Conservation (phyloP, 129 eudicot genomes). For the Flaveria ramosissima region DNA sequence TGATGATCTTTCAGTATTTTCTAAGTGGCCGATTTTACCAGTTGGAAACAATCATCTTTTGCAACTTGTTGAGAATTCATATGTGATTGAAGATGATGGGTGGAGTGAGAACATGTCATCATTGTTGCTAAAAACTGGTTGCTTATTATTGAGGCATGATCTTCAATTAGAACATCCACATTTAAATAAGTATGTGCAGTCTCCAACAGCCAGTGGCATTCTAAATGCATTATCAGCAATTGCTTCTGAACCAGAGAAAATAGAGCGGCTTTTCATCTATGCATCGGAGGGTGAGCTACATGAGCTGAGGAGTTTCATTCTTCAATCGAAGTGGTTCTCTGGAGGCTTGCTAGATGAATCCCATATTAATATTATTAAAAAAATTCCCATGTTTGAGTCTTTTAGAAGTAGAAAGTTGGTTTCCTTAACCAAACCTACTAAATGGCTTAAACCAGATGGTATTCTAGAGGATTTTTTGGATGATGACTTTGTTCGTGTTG, state of each 20-base stretch:
- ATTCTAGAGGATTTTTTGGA: constrained; percentile 69
- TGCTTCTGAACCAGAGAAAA: constrained; percentile 49
- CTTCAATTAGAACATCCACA: constrained; percentile 69
- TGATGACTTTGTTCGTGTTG: constrained; percentile 86
- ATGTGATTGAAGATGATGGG: constrained; percentile 85
- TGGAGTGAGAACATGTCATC: constrained; percentile 97
- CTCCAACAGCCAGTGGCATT: constrained; percentile 83
- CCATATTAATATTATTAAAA: constrained; percentile 59
- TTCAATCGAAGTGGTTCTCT: constrained; percentile 94
- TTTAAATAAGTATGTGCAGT: constrained; percentile 72
- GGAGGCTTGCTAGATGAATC: constrained; percentile 53
- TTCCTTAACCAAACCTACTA: constrained; percentile 58
- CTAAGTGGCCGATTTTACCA: constrained; percentile 93
- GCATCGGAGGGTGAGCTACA: constrained; percentile 89
- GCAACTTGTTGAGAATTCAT: constrained; percentile 79
- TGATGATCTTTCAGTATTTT: constrained; percentile 71
- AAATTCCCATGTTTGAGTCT: constrained; percentile 94
- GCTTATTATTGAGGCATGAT: constrained; percentile 78
- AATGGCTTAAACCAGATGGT: constrained; percentile 88
- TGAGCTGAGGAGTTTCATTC: constrained; percentile 90
- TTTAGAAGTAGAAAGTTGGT: constrained; percentile 68
- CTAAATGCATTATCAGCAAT: constrained; percentile 74
- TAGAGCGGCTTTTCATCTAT: constrained; percentile 57
- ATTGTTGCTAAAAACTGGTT: constrained; percentile 72
- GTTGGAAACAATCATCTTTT: constrained; percentile 70